Conservation (phyloP, 768 basidiomycete genomes). For the Lepiota brunneoincarnata region DNA sequence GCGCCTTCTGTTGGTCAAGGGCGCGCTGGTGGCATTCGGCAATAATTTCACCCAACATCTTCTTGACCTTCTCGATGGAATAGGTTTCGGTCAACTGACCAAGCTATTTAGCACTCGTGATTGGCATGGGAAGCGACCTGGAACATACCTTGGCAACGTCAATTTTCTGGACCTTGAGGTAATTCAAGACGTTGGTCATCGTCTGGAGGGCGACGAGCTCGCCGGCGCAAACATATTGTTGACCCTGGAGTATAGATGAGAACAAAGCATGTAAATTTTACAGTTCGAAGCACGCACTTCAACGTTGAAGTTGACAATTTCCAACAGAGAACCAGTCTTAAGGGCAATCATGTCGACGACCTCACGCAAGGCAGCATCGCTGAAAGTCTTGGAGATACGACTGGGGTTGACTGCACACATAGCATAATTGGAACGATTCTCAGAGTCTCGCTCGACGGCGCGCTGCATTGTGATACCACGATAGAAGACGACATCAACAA, state of each 20-base stretch:
- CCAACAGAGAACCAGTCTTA: conserved; percentile 77
- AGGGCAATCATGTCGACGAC: conserved; percentile 90
- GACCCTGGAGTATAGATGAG: conserved; percentile 55
- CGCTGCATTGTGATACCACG: conserved; percentile 99
- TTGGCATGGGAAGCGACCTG: neutral
- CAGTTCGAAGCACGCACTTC: conserved; percentile 49
- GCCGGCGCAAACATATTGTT: conserved; percentile 99
- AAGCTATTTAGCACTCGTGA: conserved; percentile 10
- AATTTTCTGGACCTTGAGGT: conserved; percentile 93
- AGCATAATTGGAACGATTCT: conserved; percentile 93
- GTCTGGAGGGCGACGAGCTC: conserved; percentile 92
- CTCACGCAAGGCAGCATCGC: conserved; percentile 92
- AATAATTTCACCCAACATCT: conserved; percentile 92
- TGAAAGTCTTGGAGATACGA: conserved; percentile 92
- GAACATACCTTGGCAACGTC: conserved; percentile 77
- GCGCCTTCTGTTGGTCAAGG: conserved; percentile 70
- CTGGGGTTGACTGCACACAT: conserved; percentile 99
- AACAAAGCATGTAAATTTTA: neutral
- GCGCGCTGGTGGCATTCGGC: conserved; percentile 76
- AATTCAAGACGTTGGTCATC: conserved; percentile 95
- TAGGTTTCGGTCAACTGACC: conserved; percentile 81
- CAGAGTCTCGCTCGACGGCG: conserved; percentile 92
- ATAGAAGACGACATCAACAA: conserved; percentile 99
- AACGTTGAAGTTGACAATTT: conserved; percentile 97
- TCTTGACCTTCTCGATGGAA: conserved; percentile 90